Evolutionary conservation across 2,329 filamentous ascomycete genomes (phyloP).

Genomic region (Leptosphaerulina australis): DNA sequence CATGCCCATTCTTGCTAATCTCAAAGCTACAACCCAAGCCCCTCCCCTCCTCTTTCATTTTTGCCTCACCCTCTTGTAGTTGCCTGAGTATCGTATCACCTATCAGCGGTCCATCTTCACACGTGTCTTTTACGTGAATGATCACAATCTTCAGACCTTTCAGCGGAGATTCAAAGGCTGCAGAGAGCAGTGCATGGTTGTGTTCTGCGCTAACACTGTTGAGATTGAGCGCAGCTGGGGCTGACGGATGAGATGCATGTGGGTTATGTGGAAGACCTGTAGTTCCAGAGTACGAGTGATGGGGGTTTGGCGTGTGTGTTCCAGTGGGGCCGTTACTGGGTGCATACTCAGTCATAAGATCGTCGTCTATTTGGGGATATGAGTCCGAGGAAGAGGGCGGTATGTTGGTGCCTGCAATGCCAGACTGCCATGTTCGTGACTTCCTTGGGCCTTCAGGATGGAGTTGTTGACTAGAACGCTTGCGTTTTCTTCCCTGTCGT

Average conservation of each 20-base stretch:
- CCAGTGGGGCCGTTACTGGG: conserved; percentile 20
- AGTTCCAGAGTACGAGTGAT: not conserved
- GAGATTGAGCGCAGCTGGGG: conserved; percentile 35
- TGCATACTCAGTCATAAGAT: conserved; percentile 37
- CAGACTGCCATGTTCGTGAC: conserved; percentile 20
- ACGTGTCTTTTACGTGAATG: conserved; percentile 90
- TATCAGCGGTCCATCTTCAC: conserved; percentile 71
- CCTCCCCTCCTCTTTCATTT: conserved; percentile 54
- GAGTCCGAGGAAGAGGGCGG: conserved; percentile 15
- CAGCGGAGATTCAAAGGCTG: conserved; percentile 58
- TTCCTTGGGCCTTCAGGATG: conserved; percentile 21
- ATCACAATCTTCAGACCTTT: conserved; percentile 79
- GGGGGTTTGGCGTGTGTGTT: conserved; percentile 28
- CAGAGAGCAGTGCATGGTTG: conserved; percentile 34
- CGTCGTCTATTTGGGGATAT: conserved; percentile 29
- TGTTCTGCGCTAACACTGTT: conserved; percentile 32
- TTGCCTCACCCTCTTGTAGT: conserved; percentile 66
- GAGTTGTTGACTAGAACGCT: conserved; percentile 58
- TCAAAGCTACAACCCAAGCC: conserved; percentile 81
- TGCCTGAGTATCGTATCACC: conserved; percentile 73
- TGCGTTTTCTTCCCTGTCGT: conserved; percentile 65
- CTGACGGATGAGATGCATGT: conserved; percentile 25
- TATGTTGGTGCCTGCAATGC: conserved; percentile 22
- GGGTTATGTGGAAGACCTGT: not conserved
- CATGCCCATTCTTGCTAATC: conserved; percentile 70